Base-by-base conservation (phyloP, 228 moss, liverwort and hornwort species). In the Sphagnum magellanicum region DNA sequence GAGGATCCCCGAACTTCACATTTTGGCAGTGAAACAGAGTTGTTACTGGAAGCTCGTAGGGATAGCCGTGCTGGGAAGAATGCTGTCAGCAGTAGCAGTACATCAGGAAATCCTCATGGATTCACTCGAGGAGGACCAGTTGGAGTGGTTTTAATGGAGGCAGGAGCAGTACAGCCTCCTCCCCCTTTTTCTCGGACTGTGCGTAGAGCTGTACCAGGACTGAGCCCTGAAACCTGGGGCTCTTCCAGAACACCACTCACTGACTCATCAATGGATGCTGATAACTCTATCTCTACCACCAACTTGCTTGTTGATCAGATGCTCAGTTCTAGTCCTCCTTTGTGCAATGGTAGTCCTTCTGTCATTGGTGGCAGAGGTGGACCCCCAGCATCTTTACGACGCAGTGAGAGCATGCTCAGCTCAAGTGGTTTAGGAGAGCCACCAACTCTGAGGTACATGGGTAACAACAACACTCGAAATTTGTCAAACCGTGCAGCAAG, bases 61-160 rank as follows among this genome's bases (percentile, higher is more conserved):
- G 89, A 88, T 48, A 85, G 85, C 10, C 87, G 85, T 48, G 75
- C 84, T 70, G 81, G 80, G 16, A 93, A 83, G 52, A 77, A 82
- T 46, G 74, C 77, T 50, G 82, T 76, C 16, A 74, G 84, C 68
- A 76, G 79, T 69, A 78, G 84, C 78, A 77, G 78, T 48, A 67
- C 66, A 7, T 52, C 60, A 63, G 61, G 72, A 16, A 76, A 71
- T 60, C 79, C 83, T 7, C 77, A 84, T 71, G 87, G 93, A 68
- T 75, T 76, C 66, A 72, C 32, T 62, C 81, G 78, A 50, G 15
- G 57, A 48, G 79, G 70, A 64, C 62, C 68, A 49, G 71, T 50
- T 65, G 78, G 81, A 77, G 74, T 80, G 11, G 75, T 80, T 10
- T 50, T 74, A 59, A 87, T 69, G 62, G 82, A 71, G 46, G 51